Conservation (phyloP, 768 basidiomycete species). For the Pleurotus citrinopileatus region DNA sequence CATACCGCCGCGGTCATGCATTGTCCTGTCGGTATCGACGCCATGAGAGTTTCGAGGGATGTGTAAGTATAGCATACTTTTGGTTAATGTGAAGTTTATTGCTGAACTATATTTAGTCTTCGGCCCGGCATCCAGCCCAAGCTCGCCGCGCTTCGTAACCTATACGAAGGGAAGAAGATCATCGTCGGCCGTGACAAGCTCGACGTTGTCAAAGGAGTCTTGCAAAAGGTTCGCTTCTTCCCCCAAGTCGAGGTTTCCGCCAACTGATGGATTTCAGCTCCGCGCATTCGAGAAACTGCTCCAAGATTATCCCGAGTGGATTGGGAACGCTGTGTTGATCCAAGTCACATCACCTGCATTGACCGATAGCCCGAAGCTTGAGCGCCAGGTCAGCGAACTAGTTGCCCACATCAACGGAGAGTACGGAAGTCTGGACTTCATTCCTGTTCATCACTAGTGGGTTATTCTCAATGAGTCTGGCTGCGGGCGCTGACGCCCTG, state of each 20-base stretch:
- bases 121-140: conserved; percentile 88
- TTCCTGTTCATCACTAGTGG: conserved; percentile 97
- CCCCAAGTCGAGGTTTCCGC: neutral
- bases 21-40: conserved; percentile 95
- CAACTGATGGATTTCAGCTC: conserved; percentile 44
- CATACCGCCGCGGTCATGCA: conserved; percentile 81
- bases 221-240: conserved; percentile 72
- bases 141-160: conserved; percentile 71
- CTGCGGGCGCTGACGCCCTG: neutral
- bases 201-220: conserved; percentile 96
- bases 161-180: conserved; percentile 98
- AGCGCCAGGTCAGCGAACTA: conserved; percentile 89
- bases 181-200: conserved; percentile 97
- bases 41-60: conserved; percentile 82
- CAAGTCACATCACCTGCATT: conserved; percentile 94
- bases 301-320: conserved; percentile 93
- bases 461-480: conserved; percentile 27
- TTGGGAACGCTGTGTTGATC: conserved; percentile 82
- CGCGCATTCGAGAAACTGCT: conserved; percentile 95
- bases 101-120: conserved; percentile 33
- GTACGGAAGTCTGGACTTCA: conserved; percentile 91
- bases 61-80: conserved; percentile 41
- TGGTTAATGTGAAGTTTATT: conserved; percentile 4
- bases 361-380: conserved; percentile 90
- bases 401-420: conserved; percentile 96